Base-by-base conservation (phyloP, 257 asterid species). In the Plantago elongata region DNA sequence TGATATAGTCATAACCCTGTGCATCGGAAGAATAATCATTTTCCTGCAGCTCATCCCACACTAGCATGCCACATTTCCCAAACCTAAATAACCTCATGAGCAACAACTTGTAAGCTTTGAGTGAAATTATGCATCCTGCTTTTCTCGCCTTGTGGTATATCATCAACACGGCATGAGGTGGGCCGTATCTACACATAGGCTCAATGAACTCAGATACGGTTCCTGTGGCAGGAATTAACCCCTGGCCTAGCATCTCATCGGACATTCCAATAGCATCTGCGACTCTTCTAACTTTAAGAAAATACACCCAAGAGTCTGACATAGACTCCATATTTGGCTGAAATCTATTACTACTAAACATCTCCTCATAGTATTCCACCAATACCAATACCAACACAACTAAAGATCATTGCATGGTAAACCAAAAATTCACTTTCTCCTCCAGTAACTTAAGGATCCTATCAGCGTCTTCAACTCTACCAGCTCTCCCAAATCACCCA, bases 141-240 rank as follows among this genome's bases (percentile, higher is more conserved):
- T 89, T 83, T 71, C 76, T 83, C 3, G 95, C 95, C 76, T 81
- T 86, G 72, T 86, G 83, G 54, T 92, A 86, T 46, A 92, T 74
- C 85, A 81, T 69, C 76, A 92, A 58, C 12, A 96, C 97, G 61
- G 99, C 97, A 64, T 92, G 81, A 43, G 99, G 99, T 22, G 96
- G 99, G 44, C 99, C 99, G 29, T 92, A 86, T 68, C 88, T 61
- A 63, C 96, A 89, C 81, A 91, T 57, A 49, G 88, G 87, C 59
- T 73, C 81, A 15, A 89, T 72, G 52, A 92, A 83, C 37, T 80
- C 78, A 43, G 96, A 84, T 55, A 89, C 63, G 13, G 69, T 75
- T 50, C 99, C 97, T 1, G 86, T 72, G 5, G 85, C 43, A 42
- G 96, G 97, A 74, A 75, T 55, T 9, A 89, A 49, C 47, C 92